A percentile compares a stretch with the other conserved stretches of the same genome.
These are phyloP conservation scores for Microbotryomycetes sp. DNA, from an alignment of 1,284 basidiomycete genomes.

Conservation along the genomic window DNA sequence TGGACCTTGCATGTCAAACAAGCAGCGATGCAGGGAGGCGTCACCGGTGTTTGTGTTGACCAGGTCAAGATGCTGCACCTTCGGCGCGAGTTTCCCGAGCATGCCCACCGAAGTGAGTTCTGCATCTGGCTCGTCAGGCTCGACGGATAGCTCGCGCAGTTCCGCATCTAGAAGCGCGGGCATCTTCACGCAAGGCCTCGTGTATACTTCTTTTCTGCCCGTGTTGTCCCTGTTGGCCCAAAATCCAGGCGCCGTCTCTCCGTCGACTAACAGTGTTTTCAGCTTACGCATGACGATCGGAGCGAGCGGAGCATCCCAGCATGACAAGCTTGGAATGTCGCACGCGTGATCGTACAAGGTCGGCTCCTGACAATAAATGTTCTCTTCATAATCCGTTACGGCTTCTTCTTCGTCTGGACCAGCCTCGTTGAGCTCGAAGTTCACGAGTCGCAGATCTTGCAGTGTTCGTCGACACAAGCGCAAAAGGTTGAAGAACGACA, in stretches of 20 bases:
- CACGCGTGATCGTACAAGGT: background rate
- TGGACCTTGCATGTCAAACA: constrained; percentile 7
- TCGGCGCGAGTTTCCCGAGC: constrained; percentile 16
- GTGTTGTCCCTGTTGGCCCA: background rate
- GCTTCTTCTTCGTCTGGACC: background rate
- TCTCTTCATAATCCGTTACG: background rate
- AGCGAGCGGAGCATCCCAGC: background rate
- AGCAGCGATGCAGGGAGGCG: constrained; percentile 3
- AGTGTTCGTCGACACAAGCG: constrained; percentile 19
- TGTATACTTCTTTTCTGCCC: background rate
- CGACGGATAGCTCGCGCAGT: constrained; percentile 3
- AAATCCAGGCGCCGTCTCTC: constrained; percentile 10
- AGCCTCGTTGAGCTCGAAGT: background rate
- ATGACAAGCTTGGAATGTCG: too few relatives aligned
- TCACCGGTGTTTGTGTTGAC: background rate
- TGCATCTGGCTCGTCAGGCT: constrained; percentile 7
- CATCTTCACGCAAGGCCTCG: constrained; percentile 24
- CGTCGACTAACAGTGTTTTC: background rate
- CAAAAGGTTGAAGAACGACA: constrained; percentile 39
- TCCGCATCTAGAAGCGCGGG: constrained; percentile 1
- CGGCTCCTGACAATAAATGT: background rate
- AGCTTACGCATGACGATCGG: constrained; percentile 17
- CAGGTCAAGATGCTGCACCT: constrained; percentile 1
- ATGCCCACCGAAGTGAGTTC: background rate
- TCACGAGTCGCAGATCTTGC: background rate